Percentiles rank a stretch among this genome's conserved stretches.
phyloP scores from a whole-genome alignment of 2,329 filamentous ascomycete species.

The Aspergillus sp. region DNA sequence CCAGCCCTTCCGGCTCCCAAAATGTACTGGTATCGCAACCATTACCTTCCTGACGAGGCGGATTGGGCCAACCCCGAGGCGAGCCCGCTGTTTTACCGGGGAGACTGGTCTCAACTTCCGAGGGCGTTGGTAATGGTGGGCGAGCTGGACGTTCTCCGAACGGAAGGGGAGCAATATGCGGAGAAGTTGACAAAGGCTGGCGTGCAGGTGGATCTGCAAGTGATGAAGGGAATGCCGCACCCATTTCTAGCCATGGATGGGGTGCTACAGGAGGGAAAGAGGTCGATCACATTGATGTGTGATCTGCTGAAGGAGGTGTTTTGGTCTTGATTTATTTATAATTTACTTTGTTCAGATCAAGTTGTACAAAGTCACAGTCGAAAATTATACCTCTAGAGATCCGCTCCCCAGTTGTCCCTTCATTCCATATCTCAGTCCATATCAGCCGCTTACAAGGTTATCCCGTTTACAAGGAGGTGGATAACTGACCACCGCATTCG shows the following conservation, averaged over 20 bases:
- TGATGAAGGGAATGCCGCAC: conserved; percentile 58
- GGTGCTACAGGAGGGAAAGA: conserved; percentile 51
- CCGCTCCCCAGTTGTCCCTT: neutral
- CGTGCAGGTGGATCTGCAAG: conserved; percentile 48
- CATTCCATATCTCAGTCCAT: neutral
- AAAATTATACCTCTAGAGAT: neutral
- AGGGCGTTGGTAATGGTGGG: conserved; percentile 55
- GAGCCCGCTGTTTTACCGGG: conserved; percentile 53
- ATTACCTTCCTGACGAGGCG: conserved; percentile 53
- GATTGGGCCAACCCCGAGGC: conserved; percentile 54
- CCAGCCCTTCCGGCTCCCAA: conserved; percentile 56
- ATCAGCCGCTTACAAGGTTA: neutral
- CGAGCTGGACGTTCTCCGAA: conserved; percentile 57
- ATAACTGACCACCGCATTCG: conserved; percentile 30
- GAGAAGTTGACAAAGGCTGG: conserved; percentile 49
- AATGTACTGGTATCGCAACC: conserved; percentile 61
- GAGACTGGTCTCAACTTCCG: conserved; percentile 52
- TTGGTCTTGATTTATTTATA: conserved; percentile 17
- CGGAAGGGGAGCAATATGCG: conserved; percentile 55
- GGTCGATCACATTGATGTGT: conserved; percentile 51
- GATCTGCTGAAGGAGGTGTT: conserved; percentile 36
- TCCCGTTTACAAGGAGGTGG: neutral
- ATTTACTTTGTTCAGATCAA: neutral
- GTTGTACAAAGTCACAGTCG: no score
- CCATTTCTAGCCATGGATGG: conserved; percentile 61